Evolutionary conservation across 164 flowering plant genomes (phyloP).

Genomic region (Akebia trifoliata): DNA sequence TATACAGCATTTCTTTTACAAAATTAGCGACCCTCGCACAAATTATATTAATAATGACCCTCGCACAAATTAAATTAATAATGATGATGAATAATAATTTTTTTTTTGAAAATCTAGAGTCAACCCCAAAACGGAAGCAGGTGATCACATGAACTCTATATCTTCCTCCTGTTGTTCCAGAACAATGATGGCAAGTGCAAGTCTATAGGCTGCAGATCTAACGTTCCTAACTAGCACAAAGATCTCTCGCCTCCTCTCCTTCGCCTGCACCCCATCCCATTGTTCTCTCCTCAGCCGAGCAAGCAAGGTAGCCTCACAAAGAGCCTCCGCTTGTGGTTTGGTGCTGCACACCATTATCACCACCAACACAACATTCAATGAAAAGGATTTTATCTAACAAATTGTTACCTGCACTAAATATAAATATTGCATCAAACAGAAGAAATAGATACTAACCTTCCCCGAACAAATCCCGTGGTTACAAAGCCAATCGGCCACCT

Average conservation of each 20-base stretch:
- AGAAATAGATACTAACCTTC: conserved; percentile 47
- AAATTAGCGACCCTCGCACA: no score
- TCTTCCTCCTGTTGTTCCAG: conserved; percentile 64
- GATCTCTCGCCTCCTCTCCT: conserved; percentile 45
- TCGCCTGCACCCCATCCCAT: conserved; percentile 44
- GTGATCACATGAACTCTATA: conserved; percentile 34
- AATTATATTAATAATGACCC: no score
- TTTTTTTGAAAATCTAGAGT: no score
- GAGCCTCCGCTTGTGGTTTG: conserved; percentile 53
- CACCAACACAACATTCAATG: neutral
- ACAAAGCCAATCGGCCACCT: conserved; percentile 86
- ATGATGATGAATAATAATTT: no score
- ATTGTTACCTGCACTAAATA: neutral
- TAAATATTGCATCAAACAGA: neutral
- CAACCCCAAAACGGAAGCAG: no score
- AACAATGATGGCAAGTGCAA: conserved; percentile 68
- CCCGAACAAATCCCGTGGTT: conserved; percentile 82
- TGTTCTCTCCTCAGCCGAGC: conserved; percentile 65
- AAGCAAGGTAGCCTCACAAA: conserved; percentile 62
- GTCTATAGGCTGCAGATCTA: conserved; percentile 71
- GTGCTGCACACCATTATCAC: conserved; percentile 45
- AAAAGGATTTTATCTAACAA: no score
- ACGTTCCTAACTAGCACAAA: conserved; percentile 75
- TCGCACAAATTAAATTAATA: no score
- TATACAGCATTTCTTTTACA: no score